phyloP scores from a whole-genome alignment of 345 rosid genomes.

The Nasturtium officinale region DNA sequence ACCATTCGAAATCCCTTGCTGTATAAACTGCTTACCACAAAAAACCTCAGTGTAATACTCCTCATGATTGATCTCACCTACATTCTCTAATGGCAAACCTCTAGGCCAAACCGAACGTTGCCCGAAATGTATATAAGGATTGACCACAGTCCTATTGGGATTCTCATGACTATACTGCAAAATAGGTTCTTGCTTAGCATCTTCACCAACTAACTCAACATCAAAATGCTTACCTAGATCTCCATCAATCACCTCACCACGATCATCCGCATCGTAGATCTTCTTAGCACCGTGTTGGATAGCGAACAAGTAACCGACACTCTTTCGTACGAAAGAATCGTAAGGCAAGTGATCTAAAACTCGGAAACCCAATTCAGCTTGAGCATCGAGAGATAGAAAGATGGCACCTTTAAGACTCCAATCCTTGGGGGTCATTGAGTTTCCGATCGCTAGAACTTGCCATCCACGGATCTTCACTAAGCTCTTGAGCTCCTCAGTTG shows the following conservation, averaged over 20 bases:
- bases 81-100: constrained; percentile 94
- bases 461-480: constrained; percentile 82
- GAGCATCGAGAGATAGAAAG: constrained; percentile 81
- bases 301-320: constrained; percentile 89
- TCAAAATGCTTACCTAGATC: constrained; percentile 91
- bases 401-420: constrained; percentile 92
- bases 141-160: constrained; percentile 73
- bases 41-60: constrained; percentile 91
- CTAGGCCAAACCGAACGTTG: constrained; percentile 99
- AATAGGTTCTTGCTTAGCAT: constrained; percentile 76
- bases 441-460: constrained; percentile 91
- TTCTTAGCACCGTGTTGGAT: constrained; percentile 95
- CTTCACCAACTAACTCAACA: constrained; percentile 82
- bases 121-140: constrained; percentile 94
- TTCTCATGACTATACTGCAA: constrained; percentile 92
- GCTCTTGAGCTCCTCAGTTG: constrained; percentile 64
- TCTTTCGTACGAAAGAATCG: constrained; percentile 84
- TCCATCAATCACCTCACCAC: constrained; percentile 81
- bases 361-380: constrained; percentile 76
- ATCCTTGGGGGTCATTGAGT: constrained; percentile 77
- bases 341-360: constrained; percentile 83
- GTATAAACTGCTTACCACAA: constrained; percentile 95
- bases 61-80: constrained; percentile 86
- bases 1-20: constrained; percentile 95
- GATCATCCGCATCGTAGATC: constrained; percentile 92